Base-by-base conservation (phyloP, 2,329 filamentous ascomycete species). In the Fusarium mexicanum region DNA sequence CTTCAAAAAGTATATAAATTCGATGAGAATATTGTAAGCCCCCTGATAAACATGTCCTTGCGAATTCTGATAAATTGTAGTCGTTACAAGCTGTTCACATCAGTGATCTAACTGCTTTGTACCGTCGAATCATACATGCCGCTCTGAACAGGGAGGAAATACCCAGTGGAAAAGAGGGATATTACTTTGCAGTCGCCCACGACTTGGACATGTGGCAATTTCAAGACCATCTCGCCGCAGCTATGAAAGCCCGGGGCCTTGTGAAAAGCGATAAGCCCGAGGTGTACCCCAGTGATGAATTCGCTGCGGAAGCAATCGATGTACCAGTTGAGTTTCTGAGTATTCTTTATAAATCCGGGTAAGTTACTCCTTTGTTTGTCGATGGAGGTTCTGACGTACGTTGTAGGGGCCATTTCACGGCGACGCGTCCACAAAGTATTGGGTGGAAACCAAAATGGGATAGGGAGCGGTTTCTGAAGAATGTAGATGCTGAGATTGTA, bases 41-140 rank as follows among this genome's bases (percentile, higher is more conserved):
- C 26, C 4, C 24, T 26, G 33, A 8, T 3, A 4, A 6, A n/a
- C 2, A 6, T 10, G 3, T 5, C 9, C 17, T 2, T 16, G 20
- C 9, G n/a, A 3, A 43, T 37, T 5, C 40, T 58, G 10, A 47
- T 9, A 8, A 16, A 10, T 24, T 37, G 8, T 2, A 33, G 33
- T 33, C 26, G 4, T 14, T 58, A 0, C 41, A 58, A 20, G 26
- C 50, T 44, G 17, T 58, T 26, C 41, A 47, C 3, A 40, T 63
- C 4, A 12, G 38, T 4, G 50, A 57, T 20, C 13, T 57, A 1
- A 46, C 31, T 1, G 31, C 38, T 4, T 10, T 44, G 10, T 55
- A 44, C 24, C 37, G 11, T 10, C 48, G n/a, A 7, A 38, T 62
- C 20, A 14, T 55, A n/a, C 20, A 14, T 2, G 38, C 31, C 29